Base-by-base conservation (phyloP, 345 rosid species). In the Arabis hirsuta region DNA sequence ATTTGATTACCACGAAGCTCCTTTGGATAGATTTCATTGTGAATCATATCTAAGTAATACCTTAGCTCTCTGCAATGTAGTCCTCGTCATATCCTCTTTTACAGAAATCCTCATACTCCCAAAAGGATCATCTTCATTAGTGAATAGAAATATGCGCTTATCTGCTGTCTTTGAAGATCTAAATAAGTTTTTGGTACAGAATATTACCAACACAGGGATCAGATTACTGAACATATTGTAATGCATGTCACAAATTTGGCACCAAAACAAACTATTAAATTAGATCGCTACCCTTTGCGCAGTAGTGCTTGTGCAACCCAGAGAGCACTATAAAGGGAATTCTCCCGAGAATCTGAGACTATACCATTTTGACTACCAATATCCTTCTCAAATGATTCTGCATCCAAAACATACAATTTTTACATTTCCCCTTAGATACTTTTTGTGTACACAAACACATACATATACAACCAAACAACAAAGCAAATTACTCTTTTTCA, bases 301-400 rank as follows among this genome's bases (percentile, higher is more conserved):
- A 95, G 82, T 58, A 95, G 80, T 46, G 93, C 97, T 85, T 95
- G 99, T 8, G 97, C 99, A 62, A 86, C 97, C 99, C 99, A 95
- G 13, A 95, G 88, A 66, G 93, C 93, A 85, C 84, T 88, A 68
- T 91, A 95, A 45, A 95, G 90, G 43, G 99, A 84, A 69, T 95
- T 95, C 82, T 95, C 96, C 39, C 92, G 87, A 76, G 99, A 83
- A 45, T 88, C 96, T 59, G 97, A 83, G 58, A 84, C 79, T 66
- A 95, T 91, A 62, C 96, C 96, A 74, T 83, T 65, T 71, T 88
- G 91, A 79, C 99, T 95, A 67, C 99, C 99, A 62, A 95, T 91
- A 26, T 84, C 85, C 67, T 82, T 81, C 43, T 29, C 36, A 76
- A 95, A 91, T 56, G 84, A 81, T 50, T 90, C 97, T 95, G 86